Evolutionary conservation across 1,139 yeast species (phyloP).

Genomic region (Sugiyamaella xylanicola): DNA sequence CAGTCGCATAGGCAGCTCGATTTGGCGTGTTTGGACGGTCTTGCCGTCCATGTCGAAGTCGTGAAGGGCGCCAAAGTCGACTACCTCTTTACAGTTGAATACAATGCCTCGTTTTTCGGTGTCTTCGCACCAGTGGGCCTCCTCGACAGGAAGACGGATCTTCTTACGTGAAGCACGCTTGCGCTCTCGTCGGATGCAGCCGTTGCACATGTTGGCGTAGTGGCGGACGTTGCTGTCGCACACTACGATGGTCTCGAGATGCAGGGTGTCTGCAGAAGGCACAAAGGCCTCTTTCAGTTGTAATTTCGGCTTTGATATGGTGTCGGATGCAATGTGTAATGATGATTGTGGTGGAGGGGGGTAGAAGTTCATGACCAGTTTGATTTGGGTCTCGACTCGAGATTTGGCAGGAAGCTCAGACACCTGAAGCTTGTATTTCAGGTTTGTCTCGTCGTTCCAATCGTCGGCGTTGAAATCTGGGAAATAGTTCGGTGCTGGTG

Average conservation of each 20-base stretch:
- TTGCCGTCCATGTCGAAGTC: conserved; percentile 39
- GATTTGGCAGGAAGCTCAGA: conserved; percentile 71
- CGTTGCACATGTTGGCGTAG: conserved; percentile 76
- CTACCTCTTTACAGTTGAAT: conserved; percentile 83
- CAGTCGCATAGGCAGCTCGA: conserved; percentile 74
- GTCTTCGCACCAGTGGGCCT: conserved; percentile 72
- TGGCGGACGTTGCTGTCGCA: conserved; percentile 37
- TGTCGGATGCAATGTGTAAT: conserved; percentile 77
- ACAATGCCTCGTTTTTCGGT: conserved; percentile 79
- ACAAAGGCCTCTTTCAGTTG: conserved; percentile 51
- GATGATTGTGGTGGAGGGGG: conserved; percentile 74
- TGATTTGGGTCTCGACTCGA: conserved; percentile 90
- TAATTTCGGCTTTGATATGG: conserved; percentile 80
- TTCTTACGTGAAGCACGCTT: conserved; percentile 78
- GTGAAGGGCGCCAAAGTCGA: conserved; percentile 61
- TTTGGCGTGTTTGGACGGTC: conserved; percentile 42
- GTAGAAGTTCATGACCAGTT: conserved; percentile 61
- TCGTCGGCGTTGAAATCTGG: conserved; percentile 41
- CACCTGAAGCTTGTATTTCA: conserved; percentile 62
- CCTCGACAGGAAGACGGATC: conserved; percentile 65
- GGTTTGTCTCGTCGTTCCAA: conserved; percentile 35
- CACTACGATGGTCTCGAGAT: conserved; percentile 43
- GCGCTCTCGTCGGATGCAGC: conserved; percentile 86
- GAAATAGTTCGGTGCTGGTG: conserved; percentile 29
- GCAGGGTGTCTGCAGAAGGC: conserved; percentile 36